phyloP scores from a whole-genome alignment of 495 filamentous ascomycete genomes.

The Aspergillus indologenus region DNA sequence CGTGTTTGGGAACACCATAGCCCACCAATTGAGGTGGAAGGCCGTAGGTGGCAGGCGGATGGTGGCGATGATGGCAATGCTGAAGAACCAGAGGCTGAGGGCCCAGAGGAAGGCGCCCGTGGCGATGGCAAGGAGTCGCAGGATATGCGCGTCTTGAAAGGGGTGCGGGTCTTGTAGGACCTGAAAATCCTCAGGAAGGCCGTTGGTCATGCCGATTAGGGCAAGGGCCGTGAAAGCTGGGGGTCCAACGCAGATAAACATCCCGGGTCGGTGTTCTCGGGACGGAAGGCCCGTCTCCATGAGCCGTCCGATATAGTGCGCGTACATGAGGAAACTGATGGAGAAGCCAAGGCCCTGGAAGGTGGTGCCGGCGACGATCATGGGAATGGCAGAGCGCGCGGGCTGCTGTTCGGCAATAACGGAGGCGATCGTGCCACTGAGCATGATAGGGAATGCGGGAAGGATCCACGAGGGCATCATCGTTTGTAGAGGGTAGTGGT shows the following conservation, averaged over 20 bases:
- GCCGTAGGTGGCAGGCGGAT: slow-evolving; percentile 49
- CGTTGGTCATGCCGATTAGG: slow-evolving; percentile 60
- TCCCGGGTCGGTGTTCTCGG: slow-evolving; percentile 52
- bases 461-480: slow-evolving; percentile 51
- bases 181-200: slow-evolving; percentile 35
- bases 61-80: slow-evolving; percentile 52
- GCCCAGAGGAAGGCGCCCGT: slow-evolving; percentile 65
- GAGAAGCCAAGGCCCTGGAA: slow-evolving; percentile 48
- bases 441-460: slow-evolving; percentile 48
- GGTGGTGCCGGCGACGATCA: slow-evolving; percentile 42
- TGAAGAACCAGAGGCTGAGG: slow-evolving; percentile 71
- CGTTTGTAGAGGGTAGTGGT: slow-evolving; percentile 35
- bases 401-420: slow-evolving; percentile 42
- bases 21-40: slow-evolving; percentile 50
- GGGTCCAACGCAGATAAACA: slow-evolving; percentile 72
- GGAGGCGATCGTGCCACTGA: slow-evolving; percentile 46
- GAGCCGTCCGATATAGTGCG: slow-evolving; percentile 54
- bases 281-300: slow-evolving; percentile 57
- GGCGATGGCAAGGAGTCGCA: slow-evolving; percentile 49
- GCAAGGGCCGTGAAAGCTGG: slow-evolving; percentile 68
- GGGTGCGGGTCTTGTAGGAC: slow-evolving; percentile 30
- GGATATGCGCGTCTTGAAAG: slow-evolving; percentile 32
- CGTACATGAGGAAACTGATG: slow-evolving; percentile 47
- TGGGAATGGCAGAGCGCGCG: slow-evolving; percentile 34
- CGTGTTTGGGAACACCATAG: slow-evolving; percentile 50